A percentile compares a stretch with the other conserved stretches of the same genome.
Evolutionary conservation across 148 eudicot genomes (phyloP).

Genomic region (Dianthus caryophyllus): DNA sequence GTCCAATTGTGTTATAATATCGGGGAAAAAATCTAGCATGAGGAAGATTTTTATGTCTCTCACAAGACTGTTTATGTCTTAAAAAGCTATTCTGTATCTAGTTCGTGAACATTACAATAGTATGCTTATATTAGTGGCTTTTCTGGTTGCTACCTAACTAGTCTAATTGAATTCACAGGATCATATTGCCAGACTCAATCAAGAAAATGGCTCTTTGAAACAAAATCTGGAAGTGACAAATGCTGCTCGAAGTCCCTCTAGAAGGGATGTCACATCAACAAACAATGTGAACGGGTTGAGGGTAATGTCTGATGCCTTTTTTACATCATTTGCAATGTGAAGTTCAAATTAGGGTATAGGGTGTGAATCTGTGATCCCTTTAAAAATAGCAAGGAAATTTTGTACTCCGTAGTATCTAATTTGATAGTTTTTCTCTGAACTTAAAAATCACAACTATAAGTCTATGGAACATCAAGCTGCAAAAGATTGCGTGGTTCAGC

Average conservation of each 20-base stretch:
- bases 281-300: slow-evolving; percentile 38
- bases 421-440: background rate
- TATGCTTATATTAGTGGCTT: slow-evolving; percentile 1
- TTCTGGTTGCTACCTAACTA: slow-evolving; percentile 10
- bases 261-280: slow-evolving; percentile 42
- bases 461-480: background rate
- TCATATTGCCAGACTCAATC: slow-evolving; percentile 48
- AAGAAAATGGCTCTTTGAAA: slow-evolving; percentile 73
- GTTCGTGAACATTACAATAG: background rate
- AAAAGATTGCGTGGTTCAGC: background rate
- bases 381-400: background rate
- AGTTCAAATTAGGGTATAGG: background rate
- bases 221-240: slow-evolving; percentile 49
- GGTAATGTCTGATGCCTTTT: slow-evolving; percentile 35
- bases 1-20: no score
- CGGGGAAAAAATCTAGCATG: no score
- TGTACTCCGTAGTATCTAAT: background rate
- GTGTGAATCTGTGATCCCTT: background rate
- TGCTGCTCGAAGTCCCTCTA: slow-evolving; percentile 47
- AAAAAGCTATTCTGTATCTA: background rate
- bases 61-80: no score
- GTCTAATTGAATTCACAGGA: slow-evolving; percentile 45
- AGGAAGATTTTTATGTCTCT: no score
- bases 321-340: background rate
- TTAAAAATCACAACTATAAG: no score